Conservation (phyloP, 1,284 basidiomycete genomes). For the Cyathus olla region DNA sequence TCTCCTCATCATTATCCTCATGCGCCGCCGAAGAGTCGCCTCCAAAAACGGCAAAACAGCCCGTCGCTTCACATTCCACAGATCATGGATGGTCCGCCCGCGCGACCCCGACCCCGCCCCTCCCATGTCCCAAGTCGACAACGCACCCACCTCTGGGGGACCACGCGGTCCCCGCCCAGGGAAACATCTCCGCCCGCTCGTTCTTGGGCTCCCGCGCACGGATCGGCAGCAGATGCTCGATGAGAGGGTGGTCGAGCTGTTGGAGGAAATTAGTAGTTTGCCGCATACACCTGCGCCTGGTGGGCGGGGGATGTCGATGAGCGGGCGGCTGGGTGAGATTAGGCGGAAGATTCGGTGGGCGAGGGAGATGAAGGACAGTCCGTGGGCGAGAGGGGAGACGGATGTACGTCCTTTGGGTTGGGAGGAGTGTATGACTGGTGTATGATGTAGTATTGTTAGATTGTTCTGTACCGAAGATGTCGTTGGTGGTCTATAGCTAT, state of each 20-base stretch:
- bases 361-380: neutral
- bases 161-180: neutral
- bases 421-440: neutral
- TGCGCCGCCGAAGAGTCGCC: neutral
- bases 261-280: neutral
- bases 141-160: neutral
- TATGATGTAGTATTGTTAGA: too few species aligned
- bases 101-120: neutral
- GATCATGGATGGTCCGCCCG: neutral
- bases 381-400: neutral
- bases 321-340: neutral
- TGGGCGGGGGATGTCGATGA: neutral
- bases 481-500: too few species aligned
- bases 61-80: neutral
- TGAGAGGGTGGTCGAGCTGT: neutral
- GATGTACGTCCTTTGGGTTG: neutral
- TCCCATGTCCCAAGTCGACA: neutral
- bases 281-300: neutral
- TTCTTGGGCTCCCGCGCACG: neutral
- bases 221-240: neutral
- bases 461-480: too few species aligned
- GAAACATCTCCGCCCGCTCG: neutral
- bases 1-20: neutral
- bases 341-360: neutral
- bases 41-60: neutral